phyloP scores from a whole-genome alignment of 2,329 filamentous ascomycete genomes.

The Aspergillus sp. region DNA sequence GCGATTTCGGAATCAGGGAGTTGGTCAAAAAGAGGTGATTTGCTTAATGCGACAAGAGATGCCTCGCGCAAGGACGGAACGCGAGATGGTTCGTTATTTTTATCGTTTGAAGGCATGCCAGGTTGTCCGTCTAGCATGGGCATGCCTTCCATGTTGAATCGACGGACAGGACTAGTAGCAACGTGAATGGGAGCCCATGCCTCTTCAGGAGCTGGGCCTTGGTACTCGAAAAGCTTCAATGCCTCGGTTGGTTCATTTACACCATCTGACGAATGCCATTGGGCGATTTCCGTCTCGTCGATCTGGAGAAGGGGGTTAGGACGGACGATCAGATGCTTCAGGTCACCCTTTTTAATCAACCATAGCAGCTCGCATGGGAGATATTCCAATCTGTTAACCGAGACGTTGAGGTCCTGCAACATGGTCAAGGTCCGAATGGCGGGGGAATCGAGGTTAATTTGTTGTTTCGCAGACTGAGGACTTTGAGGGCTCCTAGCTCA shows the following conservation, averaged over 20 bases:
- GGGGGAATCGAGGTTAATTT: slow-evolving; percentile 37
- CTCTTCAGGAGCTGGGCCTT: slow-evolving; percentile 21
- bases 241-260: slow-evolving; percentile 4
- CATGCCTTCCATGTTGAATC: slow-evolving; percentile 31
- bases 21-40: slow-evolving; percentile 31
- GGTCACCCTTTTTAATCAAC: slow-evolving; percentile 32
- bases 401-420: slow-evolving; percentile 42
- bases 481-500: slow-evolving; percentile 34
- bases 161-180: slow-evolving; percentile 27
- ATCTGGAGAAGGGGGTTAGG: slow-evolving; percentile 37
- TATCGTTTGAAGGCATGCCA: slow-evolving; percentile 3
- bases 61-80: slow-evolving; percentile 41
- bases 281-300: slow-evolving; percentile 22
- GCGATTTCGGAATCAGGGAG: slow-evolving; percentile 30
- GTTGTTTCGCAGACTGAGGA: slow-evolving; percentile 44
- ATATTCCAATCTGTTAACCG: slow-evolving; percentile 37
- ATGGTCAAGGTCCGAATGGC: slow-evolving; percentile 37
- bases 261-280: slow-evolving; percentile 24
- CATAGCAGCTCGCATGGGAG: slow-evolving; percentile 44
- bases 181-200: slow-evolving; percentile 33
- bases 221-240: slow-evolving; percentile 17
- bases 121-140: slow-evolving; percentile 8
- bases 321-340: slow-evolving; percentile 34
- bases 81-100: slow-evolving; percentile 4
- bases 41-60: slow-evolving; percentile 34